phyloP scores from a whole-genome alignment of 2,329 filamentous ascomycete species.

The Canariomyces notabilis region DNA sequence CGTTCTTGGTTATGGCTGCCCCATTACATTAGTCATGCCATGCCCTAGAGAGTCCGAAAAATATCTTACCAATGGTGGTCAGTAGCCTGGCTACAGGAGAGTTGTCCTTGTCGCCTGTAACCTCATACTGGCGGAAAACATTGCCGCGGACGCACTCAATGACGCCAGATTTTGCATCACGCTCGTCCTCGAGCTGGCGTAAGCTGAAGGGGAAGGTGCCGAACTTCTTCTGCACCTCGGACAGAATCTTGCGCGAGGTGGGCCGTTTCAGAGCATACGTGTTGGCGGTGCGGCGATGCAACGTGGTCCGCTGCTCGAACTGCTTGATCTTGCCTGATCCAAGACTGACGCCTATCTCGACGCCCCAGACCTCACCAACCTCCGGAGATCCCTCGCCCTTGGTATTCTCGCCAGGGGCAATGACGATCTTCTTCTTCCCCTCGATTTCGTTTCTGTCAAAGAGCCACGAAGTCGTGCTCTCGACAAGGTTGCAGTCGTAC shows the following conservation, averaged over 20 bases:
- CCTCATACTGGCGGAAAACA: slow-evolving; percentile 92
- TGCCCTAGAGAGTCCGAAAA: neutral
- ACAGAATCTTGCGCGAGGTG: slow-evolving; percentile 85
- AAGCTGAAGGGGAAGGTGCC: slow-evolving; percentile 97
- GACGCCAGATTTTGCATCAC: slow-evolving; percentile 89
- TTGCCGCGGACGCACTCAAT: slow-evolving; percentile 93
- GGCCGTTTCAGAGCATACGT: slow-evolving; percentile 93
- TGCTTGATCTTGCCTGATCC: slow-evolving; percentile 94
- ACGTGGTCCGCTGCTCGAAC: slow-evolving; percentile 78
- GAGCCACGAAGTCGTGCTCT: slow-evolving; percentile 96
- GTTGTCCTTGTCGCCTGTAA: slow-evolving; percentile 88
- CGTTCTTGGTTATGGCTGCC: slow-evolving; percentile 94
- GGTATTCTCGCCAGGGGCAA: slow-evolving; percentile 77
- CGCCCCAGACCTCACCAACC: slow-evolving; percentile 92
- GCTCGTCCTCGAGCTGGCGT: slow-evolving; percentile 93
- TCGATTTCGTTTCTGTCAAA: slow-evolving; percentile 98
- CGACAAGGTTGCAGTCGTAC: slow-evolving; percentile 88
- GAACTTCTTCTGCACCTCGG: slow-evolving; percentile 95
- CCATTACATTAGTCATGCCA: slow-evolving; percentile 23
- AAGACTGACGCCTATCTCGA: slow-evolving; percentile 89
- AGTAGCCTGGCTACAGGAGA: slow-evolving; percentile 79
- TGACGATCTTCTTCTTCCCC: slow-evolving; percentile 93
- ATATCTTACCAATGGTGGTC: slow-evolving; percentile 78
- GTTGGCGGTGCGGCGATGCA: slow-evolving; percentile 87
- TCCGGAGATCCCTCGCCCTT: slow-evolving; percentile 89